Percentiles rank a stretch among this genome's conserved stretches.
phyloP scores from a whole-genome alignment of 1,284 basidiomycete genomes.

The Inonotus hispidus region DNA sequence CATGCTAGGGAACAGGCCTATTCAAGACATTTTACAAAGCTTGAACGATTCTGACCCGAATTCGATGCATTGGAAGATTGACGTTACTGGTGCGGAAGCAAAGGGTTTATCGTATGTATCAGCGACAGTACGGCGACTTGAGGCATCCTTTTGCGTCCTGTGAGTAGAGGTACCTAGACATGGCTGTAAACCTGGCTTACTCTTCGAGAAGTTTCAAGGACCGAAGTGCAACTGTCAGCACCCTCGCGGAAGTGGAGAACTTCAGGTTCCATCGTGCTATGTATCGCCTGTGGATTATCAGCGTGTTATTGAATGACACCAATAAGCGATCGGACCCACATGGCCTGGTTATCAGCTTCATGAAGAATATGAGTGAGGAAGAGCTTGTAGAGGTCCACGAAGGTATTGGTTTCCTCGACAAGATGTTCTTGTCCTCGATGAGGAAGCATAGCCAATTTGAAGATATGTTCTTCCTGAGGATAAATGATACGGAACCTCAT shows the following conservation, averaged over 20 bases:
- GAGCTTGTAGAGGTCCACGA: slow-evolving; percentile 5
- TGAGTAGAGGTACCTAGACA: background rate
- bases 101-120: slow-evolving; percentile 3
- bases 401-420: slow-evolving; percentile 6
- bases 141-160: slow-evolving; percentile 7
- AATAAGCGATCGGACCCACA: background rate
- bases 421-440: background rate
- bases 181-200: background rate
- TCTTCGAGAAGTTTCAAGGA: slow-evolving; percentile 9
- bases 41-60: slow-evolving; percentile 4
- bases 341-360: background rate
- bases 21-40: background rate
- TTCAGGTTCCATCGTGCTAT: slow-evolving; percentile 10
- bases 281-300: slow-evolving; percentile 9
- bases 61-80: slow-evolving; percentile 8
- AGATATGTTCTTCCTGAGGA: background rate
- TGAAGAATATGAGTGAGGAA: background rate
- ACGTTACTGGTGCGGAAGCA: slow-evolving; percentile 5
- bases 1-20: background rate
- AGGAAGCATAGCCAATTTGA: background rate
- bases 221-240: slow-evolving; percentile 2
- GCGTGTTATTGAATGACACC: background rate
- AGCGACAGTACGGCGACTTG: slow-evolving; percentile 1
- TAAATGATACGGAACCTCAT: background rate
- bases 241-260: slow-evolving; percentile 8